Evolutionary conservation across 2,329 filamentous ascomycete species (phyloP).

Genomic region (Exophiala phaeomuriformis): DNA sequence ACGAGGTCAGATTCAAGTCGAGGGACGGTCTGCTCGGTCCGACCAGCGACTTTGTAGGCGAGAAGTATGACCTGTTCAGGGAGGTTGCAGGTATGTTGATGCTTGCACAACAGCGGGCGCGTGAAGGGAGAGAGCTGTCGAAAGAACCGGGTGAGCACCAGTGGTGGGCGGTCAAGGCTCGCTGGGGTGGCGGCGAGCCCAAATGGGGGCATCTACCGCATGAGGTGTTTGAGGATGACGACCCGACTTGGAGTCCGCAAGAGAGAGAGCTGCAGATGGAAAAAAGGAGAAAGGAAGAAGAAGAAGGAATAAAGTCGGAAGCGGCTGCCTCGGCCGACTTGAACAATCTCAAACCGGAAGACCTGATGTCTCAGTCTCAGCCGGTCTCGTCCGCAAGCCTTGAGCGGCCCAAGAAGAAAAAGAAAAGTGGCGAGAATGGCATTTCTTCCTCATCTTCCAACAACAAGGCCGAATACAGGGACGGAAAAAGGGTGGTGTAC

Average conservation of each 20-base stretch:
- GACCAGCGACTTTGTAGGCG: slow-evolving; percentile 25
- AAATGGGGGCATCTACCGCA: slow-evolving; percentile 30
- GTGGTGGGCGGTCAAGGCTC: slow-evolving; percentile 53
- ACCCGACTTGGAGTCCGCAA: slow-evolving; percentile 33
- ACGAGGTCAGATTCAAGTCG: slow-evolving; percentile 48
- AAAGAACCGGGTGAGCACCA: slow-evolving; percentile 47
- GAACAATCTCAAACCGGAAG: slow-evolving; percentile 21
- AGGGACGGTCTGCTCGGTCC: slow-evolving; percentile 11
- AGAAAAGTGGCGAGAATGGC: slow-evolving; percentile 12
- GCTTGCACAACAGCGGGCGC: slow-evolving; percentile 53
- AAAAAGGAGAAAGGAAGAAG: slow-evolving; percentile 18
- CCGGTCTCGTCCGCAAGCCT: neutral
- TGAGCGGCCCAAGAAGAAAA: slow-evolving; percentile 31
- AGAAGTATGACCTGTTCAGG: slow-evolving; percentile 49
- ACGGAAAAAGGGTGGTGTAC: slow-evolving; percentile 23
- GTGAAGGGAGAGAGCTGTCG: slow-evolving; percentile 46
- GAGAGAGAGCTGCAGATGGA: slow-evolving; percentile 25
- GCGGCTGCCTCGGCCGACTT: slow-evolving; percentile 10
- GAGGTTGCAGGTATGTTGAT: slow-evolving; percentile 53
- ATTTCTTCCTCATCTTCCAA: neutral
- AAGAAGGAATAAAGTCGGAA: slow-evolving; percentile 17
- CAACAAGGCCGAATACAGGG: slow-evolving; percentile 20
- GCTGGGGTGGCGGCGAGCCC: slow-evolving; percentile 49
- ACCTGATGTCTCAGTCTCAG: slow-evolving; percentile 14
- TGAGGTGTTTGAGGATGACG: slow-evolving; percentile 25